Conservation (phyloP, 768 basidiomycete genomes). For the Podaxis pistillaris region DNA sequence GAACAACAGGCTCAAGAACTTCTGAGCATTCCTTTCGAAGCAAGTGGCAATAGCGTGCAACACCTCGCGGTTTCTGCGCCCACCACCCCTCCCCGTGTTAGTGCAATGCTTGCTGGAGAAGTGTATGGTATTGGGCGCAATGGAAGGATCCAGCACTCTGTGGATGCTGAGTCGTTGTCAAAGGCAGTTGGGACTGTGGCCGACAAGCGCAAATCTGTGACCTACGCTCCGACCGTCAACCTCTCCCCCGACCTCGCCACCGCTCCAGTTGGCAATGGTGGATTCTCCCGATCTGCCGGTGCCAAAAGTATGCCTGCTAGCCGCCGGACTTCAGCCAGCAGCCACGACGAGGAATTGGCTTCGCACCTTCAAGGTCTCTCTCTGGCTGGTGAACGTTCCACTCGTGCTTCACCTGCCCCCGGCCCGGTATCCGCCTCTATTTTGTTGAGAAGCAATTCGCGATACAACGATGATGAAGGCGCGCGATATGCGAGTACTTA, state of each 20-base stretch:
- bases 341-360: conserved; percentile 80
- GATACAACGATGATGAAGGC: conserved; percentile 59
- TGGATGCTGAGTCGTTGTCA: conserved; percentile 63
- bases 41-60: conserved; percentile 53
- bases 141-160: conserved; percentile 45
- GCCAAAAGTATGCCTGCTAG: conserved; percentile 94
- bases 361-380: conserved; percentile 73
- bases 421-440: conserved; percentile 52
- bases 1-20: conserved; percentile 88
- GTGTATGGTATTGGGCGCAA: conserved; percentile 39
- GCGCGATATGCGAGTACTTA: conserved; percentile 59
- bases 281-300: conserved; percentile 63
- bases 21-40: conserved; percentile 69
- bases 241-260: conserved; percentile 66
- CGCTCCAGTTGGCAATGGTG: conserved; percentile 41
- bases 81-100: conserved; percentile 83
- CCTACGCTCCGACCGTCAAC: conserved; percentile 77
- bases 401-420: conserved; percentile 54
- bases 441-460: conserved; percentile 47
- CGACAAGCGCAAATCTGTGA: conserved; percentile 86
- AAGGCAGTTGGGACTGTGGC: conserved; percentile 65
- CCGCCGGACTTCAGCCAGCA: conserved; percentile 84
- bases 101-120: conserved; percentile 65
- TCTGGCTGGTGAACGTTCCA: conserved; percentile 61
- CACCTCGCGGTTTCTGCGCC: conserved; percentile 87